These are phyloP conservation scores for Heterobasidion annosum DNA, from an alignment of 1,284 basidiomycete genomes.

Conservation along the genomic window DNA sequence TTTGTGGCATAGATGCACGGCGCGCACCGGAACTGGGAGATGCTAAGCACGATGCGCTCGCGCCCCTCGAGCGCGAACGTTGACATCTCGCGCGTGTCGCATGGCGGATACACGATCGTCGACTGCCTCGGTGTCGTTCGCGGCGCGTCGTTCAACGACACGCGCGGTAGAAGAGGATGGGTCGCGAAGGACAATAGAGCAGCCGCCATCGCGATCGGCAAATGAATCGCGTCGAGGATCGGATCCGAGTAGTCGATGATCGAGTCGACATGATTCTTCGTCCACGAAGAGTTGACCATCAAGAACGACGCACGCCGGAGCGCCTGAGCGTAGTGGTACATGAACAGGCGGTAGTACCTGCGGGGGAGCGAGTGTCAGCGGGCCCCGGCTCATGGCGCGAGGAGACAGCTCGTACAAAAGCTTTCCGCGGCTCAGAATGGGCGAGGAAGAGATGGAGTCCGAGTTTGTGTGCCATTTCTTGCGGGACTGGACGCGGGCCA, in stretches of 20 bases:
- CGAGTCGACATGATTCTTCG: conserved; percentile 73
- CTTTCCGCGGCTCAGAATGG: conserved; percentile 57
- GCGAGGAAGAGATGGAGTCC: conserved; percentile 49
- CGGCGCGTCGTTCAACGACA: neutral
- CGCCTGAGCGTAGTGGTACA: conserved; percentile 72
- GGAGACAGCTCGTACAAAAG: conserved; percentile 46
- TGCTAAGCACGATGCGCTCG: conserved; percentile 67
- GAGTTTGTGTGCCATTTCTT: conserved; percentile 63
- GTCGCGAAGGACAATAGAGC: conserved; percentile 16
- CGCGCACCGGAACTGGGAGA: conserved; percentile 85
- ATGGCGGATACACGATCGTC: conserved; percentile 82
- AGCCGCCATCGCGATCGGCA: conserved; percentile 14
- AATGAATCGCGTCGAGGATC: conserved; percentile 35
- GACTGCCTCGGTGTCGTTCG: conserved; percentile 19
- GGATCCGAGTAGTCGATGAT: conserved; percentile 53
- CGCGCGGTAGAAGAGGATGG: conserved; percentile 8
- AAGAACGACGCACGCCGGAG: conserved; percentile 71
- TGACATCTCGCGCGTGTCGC: conserved; percentile 75
- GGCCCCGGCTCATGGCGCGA: neutral
- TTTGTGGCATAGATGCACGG: neutral
- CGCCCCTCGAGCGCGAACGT: conserved; percentile 54
- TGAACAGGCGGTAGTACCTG: conserved; percentile 88
- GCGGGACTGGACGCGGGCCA: conserved; percentile 66
- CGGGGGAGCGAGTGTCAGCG: neutral
- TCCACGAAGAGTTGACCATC: conserved; percentile 97